Evolutionary conservation across 2,329 filamentous ascomycete species (phyloP), one percentile per base, ranked within the genome.

Genomic region (Tolypocladium cylindrosporum): DNA sequence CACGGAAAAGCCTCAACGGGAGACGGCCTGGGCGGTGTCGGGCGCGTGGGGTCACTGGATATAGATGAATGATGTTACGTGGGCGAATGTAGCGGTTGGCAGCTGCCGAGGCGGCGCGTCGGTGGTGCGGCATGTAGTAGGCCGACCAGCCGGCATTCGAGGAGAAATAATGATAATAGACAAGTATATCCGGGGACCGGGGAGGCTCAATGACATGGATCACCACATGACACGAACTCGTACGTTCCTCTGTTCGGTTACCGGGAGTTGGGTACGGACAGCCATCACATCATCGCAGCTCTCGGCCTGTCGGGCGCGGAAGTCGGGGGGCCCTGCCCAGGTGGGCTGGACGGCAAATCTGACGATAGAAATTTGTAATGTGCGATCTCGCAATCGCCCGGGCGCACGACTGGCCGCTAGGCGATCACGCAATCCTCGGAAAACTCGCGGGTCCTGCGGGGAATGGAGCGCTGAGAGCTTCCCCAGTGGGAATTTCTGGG

Each of bases 381-480:
- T 59, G 58, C 58, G 56, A 62, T 63, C 59, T 64, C 63, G 64
- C 64, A 59, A 62, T 62, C 61, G 61, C 52, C 39, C 52, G 55
- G 56, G 58, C 56, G 40, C 7, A 39, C 37, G 37, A 39, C 37
- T 54, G 50, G 57, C 53, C 67, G 64, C 66, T 71, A 70, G 63
- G 60, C 65, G 64, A 71, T 71, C 69, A 71, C 69, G 69, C 69
- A 71, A 71, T 71, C 67, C 61, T 62, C 63, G 34, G 58, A 63
- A 63, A 59, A 62, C 60, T 65, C 59, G 63, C 59, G 60, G 60
- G 52, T 19, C 60, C 56, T 64, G 64, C 62, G 65, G 66, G 66
- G 64, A 64, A 63, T 57, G 50, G 54, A 58, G 54, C 48, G 34
- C 21, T 8, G 40, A 42, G 40, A 42, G 24, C 27, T 21, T 41